Base-by-base conservation (phyloP, 1,284 basidiomycete genomes). In the Malassezia yamatoensis region DNA sequence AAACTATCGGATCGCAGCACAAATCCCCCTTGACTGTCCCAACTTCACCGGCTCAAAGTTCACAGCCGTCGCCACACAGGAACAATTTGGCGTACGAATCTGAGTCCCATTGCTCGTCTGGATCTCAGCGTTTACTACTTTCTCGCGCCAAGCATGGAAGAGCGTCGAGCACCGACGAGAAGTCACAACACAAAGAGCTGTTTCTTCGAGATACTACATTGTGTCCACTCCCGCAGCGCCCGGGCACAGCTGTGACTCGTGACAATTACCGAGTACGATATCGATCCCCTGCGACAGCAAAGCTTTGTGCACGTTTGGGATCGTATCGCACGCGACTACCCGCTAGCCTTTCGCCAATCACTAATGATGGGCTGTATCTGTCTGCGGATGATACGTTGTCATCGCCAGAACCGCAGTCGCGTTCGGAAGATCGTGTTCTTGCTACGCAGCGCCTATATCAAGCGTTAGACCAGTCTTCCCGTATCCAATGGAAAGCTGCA, bases 371-470 rank as follows among this genome's bases (percentile, higher is more conserved):
- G 1, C 37, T 56, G 8, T 24, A 42, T 12, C 24, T 56, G 8
- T 33, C 54, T n/a, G 16, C 20, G 11, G 12, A 20, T 3, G 3
- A 13, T 5, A 1, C 16, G 2, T 24, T 16, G 13, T 24, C 15
- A 2, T 1, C 34, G 16, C 20, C 12, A 32, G 6, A n/a, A 24
- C n/a, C 33, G 29, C n/a, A 40, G 38, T 20, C 36, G 13, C 29
- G 55, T 7, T 58, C 55, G 1, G 50, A 52, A 21, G 50, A 58
- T 16, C 50, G 55, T 6, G 37, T 45, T 16, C 50, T 45, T 34
- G 55, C 55, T 5, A 51, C 55, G 5, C 55, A 58, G 39, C 38
- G 46, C 18, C 33, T 58, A 15, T 58, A 52, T 40, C 41, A 45
- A 45, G 51, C 55, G 16, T 13, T 58, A 13, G 50, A 41, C 1